Base-by-base conservation (phyloP, 495 filamentous ascomycete genomes). In the Aspergillus carlsbadensis region DNA sequence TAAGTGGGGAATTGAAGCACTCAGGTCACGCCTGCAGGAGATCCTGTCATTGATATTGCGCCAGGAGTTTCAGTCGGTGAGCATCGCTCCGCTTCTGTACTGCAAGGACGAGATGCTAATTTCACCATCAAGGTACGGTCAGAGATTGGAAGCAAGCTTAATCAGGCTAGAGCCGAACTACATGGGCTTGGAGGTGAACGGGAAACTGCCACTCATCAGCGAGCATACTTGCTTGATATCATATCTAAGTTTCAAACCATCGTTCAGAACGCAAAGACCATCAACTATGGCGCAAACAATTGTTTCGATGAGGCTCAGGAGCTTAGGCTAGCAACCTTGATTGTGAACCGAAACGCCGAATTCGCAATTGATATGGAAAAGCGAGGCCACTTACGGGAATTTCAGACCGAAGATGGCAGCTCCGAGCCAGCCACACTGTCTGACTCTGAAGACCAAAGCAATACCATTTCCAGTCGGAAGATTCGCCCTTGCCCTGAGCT, bases 1-100 rank as follows among this genome's bases (percentile, higher is more conserved):
- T 11, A 71, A 66, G 13, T 75, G 76, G 18, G 84, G 85, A 3
- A 74, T 86, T n/a, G 41, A 54, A 0, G 70, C 81, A 0, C 62
- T 88, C 14, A 74, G 62, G 31, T 41, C 31, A 3, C 78, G 77
- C 15, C 10, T 52, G 10, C 34, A 54, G 44, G 54, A 55, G 24
- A 22, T 46, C 0, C 48, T 61, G 5, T 50, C 52, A 18, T 37
- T 48, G 2, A 61, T 48, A 17, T 48, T 51, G n/a, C 54, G 49
- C 11, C 42, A 26, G 13, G 21, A 43, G 29, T 61, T 61, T 44
- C 46, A 48, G 5, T 42, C 37, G 14, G 56, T 59, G n/a, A 53
- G 34, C 37, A 14, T n/a, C 17, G 8, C 10, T 21, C 42, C 8
- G 3, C 26, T 29, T 8, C 26, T 29, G 26, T 7, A 4, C 14